phyloP scores from a whole-genome alignment of 139 green algal genomes.

The Tetradesmus lagerheimii region DNA sequence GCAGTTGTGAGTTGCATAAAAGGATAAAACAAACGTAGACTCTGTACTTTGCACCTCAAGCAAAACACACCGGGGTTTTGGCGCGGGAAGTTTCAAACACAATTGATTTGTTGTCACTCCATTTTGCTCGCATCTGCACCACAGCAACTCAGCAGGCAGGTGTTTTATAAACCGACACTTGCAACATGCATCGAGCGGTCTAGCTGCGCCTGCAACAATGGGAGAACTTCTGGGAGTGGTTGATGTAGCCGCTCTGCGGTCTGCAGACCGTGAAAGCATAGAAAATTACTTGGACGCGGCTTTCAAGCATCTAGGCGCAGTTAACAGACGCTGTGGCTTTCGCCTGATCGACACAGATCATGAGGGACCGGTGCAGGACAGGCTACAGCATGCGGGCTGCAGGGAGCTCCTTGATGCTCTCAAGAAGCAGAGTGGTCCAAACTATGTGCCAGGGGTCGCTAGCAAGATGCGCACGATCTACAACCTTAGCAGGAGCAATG shows the following conservation, averaged over 20 bases:
- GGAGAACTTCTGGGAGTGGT: neutral
- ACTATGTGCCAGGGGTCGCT: neutral
- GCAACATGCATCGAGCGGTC: too few relatives aligned
- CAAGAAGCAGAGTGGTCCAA: neutral
- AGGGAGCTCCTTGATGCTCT: neutral
- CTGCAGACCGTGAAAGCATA: neutral
- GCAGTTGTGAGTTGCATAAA: too few relatives aligned
- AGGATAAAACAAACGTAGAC: too few relatives aligned
- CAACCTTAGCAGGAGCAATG: neutral
- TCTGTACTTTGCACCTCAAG: too few relatives aligned
- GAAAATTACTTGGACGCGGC: neutral
- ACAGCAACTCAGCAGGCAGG: neutral
- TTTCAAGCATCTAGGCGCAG: neutral
- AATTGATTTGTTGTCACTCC: neutral
- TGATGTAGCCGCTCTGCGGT: conserved; percentile 8
- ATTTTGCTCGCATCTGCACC: neutral
- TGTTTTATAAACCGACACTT: neutral
- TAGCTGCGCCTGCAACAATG: neutral
- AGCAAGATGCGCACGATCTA: neutral
- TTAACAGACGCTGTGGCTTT: neutral
- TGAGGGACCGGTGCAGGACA: neutral
- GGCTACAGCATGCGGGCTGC: conserved; percentile 17
- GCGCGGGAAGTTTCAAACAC: neutral
- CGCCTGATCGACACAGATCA: neutral
- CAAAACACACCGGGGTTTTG: too few relatives aligned